These are phyloP conservation scores for Dispira simplex DNA, from an alignment of 192 early-diverging fungal species.

Conservation along the genomic window DNA sequence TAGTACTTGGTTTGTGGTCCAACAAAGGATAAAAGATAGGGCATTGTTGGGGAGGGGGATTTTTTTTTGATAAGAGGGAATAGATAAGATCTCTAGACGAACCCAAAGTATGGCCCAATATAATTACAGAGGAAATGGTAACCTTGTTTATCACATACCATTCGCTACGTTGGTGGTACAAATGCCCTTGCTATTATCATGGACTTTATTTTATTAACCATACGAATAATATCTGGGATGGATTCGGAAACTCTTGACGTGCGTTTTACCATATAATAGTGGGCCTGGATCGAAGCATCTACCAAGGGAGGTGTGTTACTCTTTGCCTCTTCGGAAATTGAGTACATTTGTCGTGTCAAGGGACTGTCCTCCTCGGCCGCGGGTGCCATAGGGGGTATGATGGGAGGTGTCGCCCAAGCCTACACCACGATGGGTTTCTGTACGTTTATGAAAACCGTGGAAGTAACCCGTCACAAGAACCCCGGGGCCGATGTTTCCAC, in stretches of 20 bases:
- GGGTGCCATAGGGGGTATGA: conserved; percentile 90
- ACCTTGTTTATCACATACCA: no score
- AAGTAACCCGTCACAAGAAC: conserved; percentile 90
- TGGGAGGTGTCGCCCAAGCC: conserved; percentile 86
- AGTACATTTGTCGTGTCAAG: conserved; percentile 33
- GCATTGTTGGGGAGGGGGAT: no score
- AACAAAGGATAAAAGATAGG: not conserved
- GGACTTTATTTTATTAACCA: no score
- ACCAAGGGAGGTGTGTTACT: conserved; percentile 70
- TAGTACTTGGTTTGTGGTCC: not conserved
- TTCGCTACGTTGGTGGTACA: no score
- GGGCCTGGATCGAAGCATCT: conserved; percentile 66
- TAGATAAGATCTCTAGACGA: no score
- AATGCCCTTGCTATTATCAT: no score
- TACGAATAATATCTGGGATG: no score
- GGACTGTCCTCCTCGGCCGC: conserved; percentile 32
- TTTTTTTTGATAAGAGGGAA: no score
- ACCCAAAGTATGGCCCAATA: no score
- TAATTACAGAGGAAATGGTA: no score
- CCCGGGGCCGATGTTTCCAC: conserved; percentile 50
- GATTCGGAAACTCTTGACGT: no score
- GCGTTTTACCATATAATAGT: conserved; percentile 11
- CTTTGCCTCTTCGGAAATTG: conserved; percentile 56
- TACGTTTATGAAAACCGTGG: conserved; percentile 99
- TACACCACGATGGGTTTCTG: conserved; percentile 99